A percentile compares a stretch with the other conserved stretches of the same genome.
phyloP scores from a whole-genome alignment of 2,329 filamentous ascomycete species.

The Hypoxylon sp. region DNA sequence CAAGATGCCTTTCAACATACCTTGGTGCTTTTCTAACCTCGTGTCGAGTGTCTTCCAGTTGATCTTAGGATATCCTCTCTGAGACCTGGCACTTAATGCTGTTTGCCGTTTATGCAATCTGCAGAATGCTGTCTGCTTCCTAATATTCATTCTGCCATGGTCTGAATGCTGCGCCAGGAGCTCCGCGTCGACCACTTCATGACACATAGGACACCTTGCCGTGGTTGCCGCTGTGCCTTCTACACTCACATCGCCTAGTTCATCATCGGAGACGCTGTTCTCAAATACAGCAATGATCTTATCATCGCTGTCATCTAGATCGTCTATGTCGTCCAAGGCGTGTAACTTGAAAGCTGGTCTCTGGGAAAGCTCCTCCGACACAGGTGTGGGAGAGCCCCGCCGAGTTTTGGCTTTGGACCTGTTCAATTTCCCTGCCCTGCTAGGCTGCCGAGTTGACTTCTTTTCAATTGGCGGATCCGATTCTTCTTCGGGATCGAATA shows the following conservation, averaged over 20 bases:
- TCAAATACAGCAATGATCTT: constrained; percentile 20
- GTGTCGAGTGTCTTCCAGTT: constrained; percentile 73
- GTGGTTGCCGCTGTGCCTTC: constrained; percentile 29
- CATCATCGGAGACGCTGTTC: constrained; percentile 27
- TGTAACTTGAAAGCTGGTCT: constrained; percentile 48
- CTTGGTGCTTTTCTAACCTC: constrained; percentile 70
- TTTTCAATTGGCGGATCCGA: neutral
- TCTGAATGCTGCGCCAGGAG: constrained; percentile 67
- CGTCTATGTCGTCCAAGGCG: constrained; percentile 44
- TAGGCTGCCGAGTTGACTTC: neutral
- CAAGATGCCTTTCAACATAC: constrained; percentile 70
- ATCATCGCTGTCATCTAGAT: constrained; percentile 35
- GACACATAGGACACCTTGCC: constrained; percentile 76
- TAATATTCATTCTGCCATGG: constrained; percentile 65
- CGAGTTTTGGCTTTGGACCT: constrained; percentile 22
- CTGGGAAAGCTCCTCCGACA: constrained; percentile 32
- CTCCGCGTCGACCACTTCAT: constrained; percentile 66
- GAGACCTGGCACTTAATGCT: constrained; percentile 62
- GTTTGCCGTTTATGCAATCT: constrained; percentile 69
- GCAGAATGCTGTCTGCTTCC: constrained; percentile 74
- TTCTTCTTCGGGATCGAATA: constrained; percentile 20
- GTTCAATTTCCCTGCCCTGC: constrained; percentile 11
- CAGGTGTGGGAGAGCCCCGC: constrained; percentile 18
- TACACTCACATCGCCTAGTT: constrained; percentile 38
- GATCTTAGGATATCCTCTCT: constrained; percentile 76